These are phyloP conservation scores for Phlegmacium glaucopus DNA, from an alignment of 768 basidiomycete genomes.

Conservation along the genomic window DNA sequence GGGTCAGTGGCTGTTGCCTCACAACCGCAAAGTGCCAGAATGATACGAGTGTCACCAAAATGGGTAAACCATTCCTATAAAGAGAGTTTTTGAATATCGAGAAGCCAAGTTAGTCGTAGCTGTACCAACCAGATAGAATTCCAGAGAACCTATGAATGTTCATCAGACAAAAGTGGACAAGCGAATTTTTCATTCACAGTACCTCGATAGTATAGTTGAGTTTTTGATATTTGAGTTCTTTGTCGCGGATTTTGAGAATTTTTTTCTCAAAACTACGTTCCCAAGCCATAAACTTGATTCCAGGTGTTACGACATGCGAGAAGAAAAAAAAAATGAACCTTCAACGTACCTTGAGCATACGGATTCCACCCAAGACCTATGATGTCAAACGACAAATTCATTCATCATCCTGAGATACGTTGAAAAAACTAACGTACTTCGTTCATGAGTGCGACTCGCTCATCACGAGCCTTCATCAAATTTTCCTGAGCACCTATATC, in stretches of 20 bases:
- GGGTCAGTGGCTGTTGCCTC: constrained; percentile 65
- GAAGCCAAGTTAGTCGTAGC: background rate
- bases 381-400: background rate
- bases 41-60: constrained; percentile 56
- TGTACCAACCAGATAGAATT: constrained; percentile 41
- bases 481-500: constrained; percentile 63
- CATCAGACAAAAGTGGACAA: background rate
- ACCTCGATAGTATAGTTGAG: constrained; percentile 88
- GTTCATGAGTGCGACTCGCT: constrained; percentile 90
- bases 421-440: constrained; percentile 36
- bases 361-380: constrained; percentile 81
- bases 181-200: background rate
- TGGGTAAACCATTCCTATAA: constrained; percentile 60
- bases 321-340: constrained; percentile 1
- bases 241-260: constrained; percentile 69
- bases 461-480: constrained; percentile 89
- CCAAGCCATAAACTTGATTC: constrained; percentile 82
- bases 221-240: constrained; percentile 81
- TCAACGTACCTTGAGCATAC: constrained; percentile 72
- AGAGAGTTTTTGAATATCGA: background rate
- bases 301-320: constrained; percentile 1
- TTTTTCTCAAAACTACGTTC: constrained; percentile 84
- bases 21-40: constrained; percentile 76
- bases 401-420: background rate
- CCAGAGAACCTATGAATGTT: constrained; percentile 34